Conservation (phyloP, 768 basidiomycete species). For the Gautieria morchelliformis region DNA sequence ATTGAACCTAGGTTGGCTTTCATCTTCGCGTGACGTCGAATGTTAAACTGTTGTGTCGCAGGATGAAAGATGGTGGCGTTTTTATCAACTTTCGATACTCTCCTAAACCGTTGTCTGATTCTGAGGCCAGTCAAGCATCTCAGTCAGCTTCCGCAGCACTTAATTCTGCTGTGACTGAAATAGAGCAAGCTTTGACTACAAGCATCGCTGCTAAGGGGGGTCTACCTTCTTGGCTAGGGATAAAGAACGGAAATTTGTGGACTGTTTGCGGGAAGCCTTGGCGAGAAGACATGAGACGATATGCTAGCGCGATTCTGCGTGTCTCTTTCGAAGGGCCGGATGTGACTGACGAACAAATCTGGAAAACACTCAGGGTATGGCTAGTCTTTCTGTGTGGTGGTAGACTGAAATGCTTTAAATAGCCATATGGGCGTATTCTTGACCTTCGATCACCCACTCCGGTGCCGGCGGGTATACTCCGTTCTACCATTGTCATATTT, state of each 20-base stretch:
- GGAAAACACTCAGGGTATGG: constrained; percentile 61
- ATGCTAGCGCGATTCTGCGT: constrained; percentile 59
- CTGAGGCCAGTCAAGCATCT: not conserved
- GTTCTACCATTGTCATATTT: constrained; percentile 58
- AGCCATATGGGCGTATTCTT: constrained; percentile 78
- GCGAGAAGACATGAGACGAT: constrained; percentile 85
- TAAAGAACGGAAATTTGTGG: constrained; percentile 47
- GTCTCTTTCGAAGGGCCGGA: constrained; percentile 89
- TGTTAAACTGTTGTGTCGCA: constrained; percentile 23
- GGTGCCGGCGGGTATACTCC: constrained; percentile 55
- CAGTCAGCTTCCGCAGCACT: constrained; percentile 14
- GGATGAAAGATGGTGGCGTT: constrained; percentile 74
- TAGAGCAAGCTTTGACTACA: constrained; percentile 40
- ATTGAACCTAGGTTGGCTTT: constrained; percentile 34
- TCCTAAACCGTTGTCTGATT: not conserved
- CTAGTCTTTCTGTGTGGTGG: not conserved
- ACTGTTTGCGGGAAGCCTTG: constrained; percentile 71
- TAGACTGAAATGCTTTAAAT: constrained; percentile 7
- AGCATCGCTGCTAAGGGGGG: constrained; percentile 41
- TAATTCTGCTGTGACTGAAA: constrained; percentile 32
- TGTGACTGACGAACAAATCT: constrained; percentile 69
- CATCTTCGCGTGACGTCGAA: not conserved
- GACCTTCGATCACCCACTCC: constrained; percentile 53
- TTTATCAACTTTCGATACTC: constrained; percentile 67
- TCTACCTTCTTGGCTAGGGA: constrained; percentile 53